Evolutionary conservation across 139 green algal species (phyloP), one percentile per base, ranked within the genome.

Genomic region (Haematococcus sp.): DNA sequence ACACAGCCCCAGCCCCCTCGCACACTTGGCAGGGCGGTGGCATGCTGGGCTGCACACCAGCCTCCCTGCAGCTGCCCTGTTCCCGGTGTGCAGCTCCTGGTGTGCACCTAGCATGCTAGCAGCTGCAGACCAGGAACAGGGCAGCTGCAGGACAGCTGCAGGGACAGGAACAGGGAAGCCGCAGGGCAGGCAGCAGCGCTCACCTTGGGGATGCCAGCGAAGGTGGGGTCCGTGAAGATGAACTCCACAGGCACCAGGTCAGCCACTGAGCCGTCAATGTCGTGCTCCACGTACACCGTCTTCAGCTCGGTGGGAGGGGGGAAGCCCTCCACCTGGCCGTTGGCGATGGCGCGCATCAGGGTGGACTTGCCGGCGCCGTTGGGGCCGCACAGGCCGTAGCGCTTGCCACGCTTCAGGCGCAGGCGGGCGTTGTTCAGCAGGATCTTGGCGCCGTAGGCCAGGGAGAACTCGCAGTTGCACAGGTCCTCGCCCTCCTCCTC

Each of bases 331-430:
- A 86, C 74, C 87, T 97, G 88, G 61, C 89, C 89, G 77, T 94
- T 94, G 79, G 90, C 87, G 64, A 98, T 98, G 73, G 92, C 91
- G 68, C 92, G 85, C 91, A 98, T 96, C 25, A 98, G 91, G 20
- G 92, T 97, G 23, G 92, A 95, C 85, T 95, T 95, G 77, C 92
- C 91, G 61, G 79, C 85, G 56, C 91, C 92, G 77, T 97, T 95
- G 78, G 86, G 86, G 63, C 92, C 91, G 83, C 90, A 95, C 83
- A 97, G 88, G 74, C 91, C 92, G 78, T 97, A 97, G 54, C 89
- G 85, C 77, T 88, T 86, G 73, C 80, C 80, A 65, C 77, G 77
- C 80, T 86, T 93, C 13, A 96, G 83, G 81, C 88, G 84, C 66
- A 96, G 86, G n/a, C 55, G 77, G 20, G 91, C 86, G 80, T 95